Evolutionary conservation across 2,329 filamentous ascomycete genomes (phyloP).

Genomic region (Fusarium pininemorale): DNA sequence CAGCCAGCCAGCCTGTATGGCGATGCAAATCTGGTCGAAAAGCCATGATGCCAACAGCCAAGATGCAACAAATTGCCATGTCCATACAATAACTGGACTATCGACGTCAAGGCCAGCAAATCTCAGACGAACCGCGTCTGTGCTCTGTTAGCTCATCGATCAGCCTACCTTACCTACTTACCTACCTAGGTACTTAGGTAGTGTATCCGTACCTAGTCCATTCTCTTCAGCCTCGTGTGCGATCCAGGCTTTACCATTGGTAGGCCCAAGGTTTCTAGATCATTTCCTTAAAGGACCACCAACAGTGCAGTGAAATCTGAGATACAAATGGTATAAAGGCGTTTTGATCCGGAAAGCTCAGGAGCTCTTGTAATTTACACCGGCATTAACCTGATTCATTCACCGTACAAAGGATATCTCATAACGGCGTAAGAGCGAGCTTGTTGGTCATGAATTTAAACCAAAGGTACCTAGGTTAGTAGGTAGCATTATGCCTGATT

Average conservation of each 20-base stretch:
- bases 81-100: not conserved
- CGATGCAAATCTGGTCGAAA: not conserved
- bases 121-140: constrained; percentile 15
- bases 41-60: not conserved
- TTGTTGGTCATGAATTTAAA: not conserved
- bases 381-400: constrained; percentile 7
- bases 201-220: not conserved
- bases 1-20: not conserved
- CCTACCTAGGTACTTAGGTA: not conserved
- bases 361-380: not conserved
- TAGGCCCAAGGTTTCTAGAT: not conserved
- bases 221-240: constrained; percentile 26
- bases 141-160: constrained; percentile 26
- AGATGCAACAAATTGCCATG: not conserved
- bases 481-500: not conserved
- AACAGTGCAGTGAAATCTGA: not conserved
- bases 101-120: not conserved
- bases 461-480: not conserved
- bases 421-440: not conserved
- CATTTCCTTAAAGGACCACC: not conserved
- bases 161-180: not conserved
- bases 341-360: not conserved
- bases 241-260: constrained; percentile 18
- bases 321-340: not conserved
- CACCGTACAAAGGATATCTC: not conserved